A percentile compares a stretch with the other conserved stretches of the same genome.
Conservation (phyloP, 257 asterid genomes). For the Leptodermis oblonga region DNA sequence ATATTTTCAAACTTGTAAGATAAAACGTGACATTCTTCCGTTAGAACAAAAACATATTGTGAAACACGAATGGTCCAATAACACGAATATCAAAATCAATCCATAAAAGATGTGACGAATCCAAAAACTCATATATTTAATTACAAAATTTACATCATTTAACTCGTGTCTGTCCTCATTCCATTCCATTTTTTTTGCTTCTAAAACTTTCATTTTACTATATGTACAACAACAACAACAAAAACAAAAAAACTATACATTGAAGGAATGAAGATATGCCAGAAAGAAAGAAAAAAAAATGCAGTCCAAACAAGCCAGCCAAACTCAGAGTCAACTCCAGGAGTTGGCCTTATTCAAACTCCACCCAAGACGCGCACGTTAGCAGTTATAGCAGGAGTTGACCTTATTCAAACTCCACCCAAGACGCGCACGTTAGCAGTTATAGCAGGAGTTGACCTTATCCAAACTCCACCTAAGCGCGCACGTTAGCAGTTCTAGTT, state of each 20-base stretch:
- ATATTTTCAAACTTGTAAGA: no score
- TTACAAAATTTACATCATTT: neutral
- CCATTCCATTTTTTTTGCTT: conserved; percentile 22
- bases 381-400: conserved; percentile 23
- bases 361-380: conserved; percentile 24
- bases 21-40: no score
- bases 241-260: conserved; percentile 8
- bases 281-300: conserved; percentile 15
- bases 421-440: conserved; percentile 28
- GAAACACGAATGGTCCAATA: no score
- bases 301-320: conserved; percentile 5
- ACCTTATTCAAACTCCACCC: neutral
- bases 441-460: conserved; percentile 14
- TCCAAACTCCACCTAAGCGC: neutral
- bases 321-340: neutral
- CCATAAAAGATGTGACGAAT: no score
- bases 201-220: conserved; percentile 8
- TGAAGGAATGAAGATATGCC: neutral
- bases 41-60: no score
- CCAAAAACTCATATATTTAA: neutral
- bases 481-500: conserved; percentile 34
- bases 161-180: neutral
- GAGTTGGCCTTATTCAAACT: neutral
- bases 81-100: no score
- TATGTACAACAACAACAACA: conserved; percentile 9